Base-by-base conservation (phyloP, 2,329 filamentous ascomycete genomes). In the Beauveria sp. region DNA sequence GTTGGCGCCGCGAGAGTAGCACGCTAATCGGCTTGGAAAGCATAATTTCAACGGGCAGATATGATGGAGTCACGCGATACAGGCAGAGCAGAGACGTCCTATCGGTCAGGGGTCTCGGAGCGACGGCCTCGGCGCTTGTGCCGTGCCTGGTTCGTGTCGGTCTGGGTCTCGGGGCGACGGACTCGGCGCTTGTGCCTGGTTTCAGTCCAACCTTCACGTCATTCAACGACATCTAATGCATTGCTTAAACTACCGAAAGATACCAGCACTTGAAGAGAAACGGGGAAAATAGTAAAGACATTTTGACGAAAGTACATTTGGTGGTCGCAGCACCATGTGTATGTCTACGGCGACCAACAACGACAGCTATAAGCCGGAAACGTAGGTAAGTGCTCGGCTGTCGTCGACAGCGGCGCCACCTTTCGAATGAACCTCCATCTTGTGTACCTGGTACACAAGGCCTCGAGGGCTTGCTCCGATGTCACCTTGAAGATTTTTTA, bases 1-100 rank as follows among this genome's bases (percentile, higher is more conserved):
- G 90, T 81, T 97, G 63, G 81, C 83, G 42, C 80, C 82, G 3
- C 75, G 75, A 55, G 73, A 76, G 51, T 82, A 66, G 50, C 34
- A 59, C 16, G 9, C 34, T 12, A 8, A 40, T 28, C 2, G 20
- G 34, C 57, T 43, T 34, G 38, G 9, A 12, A 45, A 43, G 48
- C n/a, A 31, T 28, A 40, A 45, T 26, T 10, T 8, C 6, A 14
- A 52, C 8, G 38, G 16, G 16, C 28, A 24, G 9, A 16, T 20
- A 18, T 9, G 45, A 40, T 31, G 26, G 18, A 42, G 14, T n/a
- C 5, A 2, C 24, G 22, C 38, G 18, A 40, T 59, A 38, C 34
- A 51, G 54, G 10, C 20, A 38, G 12, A 28, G 51, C 24, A n/a
- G 38, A 10, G 10, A 28, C 18, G 28, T 40, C 18, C n/a, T 57